Evolutionary conservation across 306 rosid genomes (phyloP), one percentile per base, ranked within the genome.

Genomic region (Malus asiatica): DNA sequence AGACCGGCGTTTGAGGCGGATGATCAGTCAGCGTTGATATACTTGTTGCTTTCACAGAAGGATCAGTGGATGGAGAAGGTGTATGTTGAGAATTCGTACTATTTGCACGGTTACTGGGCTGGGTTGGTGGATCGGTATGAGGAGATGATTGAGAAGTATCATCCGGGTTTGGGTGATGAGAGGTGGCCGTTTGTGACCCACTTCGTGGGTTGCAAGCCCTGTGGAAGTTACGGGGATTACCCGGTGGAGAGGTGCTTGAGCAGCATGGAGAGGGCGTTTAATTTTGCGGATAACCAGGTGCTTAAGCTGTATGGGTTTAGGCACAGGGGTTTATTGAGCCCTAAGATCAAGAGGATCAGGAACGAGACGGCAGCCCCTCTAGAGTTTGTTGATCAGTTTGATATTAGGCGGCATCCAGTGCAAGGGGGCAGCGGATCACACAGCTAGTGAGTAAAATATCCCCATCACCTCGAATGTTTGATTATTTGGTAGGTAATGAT

Each of bases 161-260:
- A 89, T 73, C 98, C 99, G 0, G 99, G 99, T 1, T 78, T 96
- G 40, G 98, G 99, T 6, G 99, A 96, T 46, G 99, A 96, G 77
- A 89, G 99, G 80, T 96, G 99, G 99, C 99, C 99, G 2, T 96
- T 96, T 79, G 99, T 96, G 83, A 96, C 99, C 0, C 99, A 96
- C 81, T 96, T 96, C 22, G 99, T 96, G 48, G 99, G 99, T 4
- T 96, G 99, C 83, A 96, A 96, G 79, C 99, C 99, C 5, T 96
- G 99, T 88, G 99, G 99, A 55, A 96, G 99, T 82, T 96, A 96
- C 72, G 99, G 98, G 48, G 99, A 96, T 84, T 96, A 96, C 80
- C 93, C 99, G 0, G 99, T 96, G 32, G 96, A 92, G 91, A 84
- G 85, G 78, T 96, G 99, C 75, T 88, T 96, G 69, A 80, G 93